Evolutionary conservation across 345 rosid species (phyloP), one percentile per base, ranked within the genome.

Genomic region (Moricandia arvensis): DNA sequence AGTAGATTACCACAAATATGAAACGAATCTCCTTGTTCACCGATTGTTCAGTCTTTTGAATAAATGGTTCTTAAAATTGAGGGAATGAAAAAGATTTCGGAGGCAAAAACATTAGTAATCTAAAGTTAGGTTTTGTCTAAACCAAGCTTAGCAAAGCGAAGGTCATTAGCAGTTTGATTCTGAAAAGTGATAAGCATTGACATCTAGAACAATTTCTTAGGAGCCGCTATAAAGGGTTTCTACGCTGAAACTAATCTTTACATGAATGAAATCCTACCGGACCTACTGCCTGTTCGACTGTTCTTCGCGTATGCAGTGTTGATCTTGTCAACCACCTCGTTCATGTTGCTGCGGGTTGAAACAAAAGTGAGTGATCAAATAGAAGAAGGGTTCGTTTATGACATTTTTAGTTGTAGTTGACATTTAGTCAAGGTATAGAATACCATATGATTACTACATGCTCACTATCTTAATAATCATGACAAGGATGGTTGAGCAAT

Each of bases 251-350:
- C 45, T 51, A 68, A 68, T 53, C 64, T 65, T 90, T 79, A 88
- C 74, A 94, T 88, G 64, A 88, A 90, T 27, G 86, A 82, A 8
- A 88, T 82, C 80, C 93, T 87, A 33, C 97, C 93, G 59, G 24
- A 21, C 97, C 17, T 13, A 1, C 17, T 3, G 53, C 53, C 92
- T 81, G 93, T 82, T 79, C 93, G 89, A 77, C 83, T 85, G 45
- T 86, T 87, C 88, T 86, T 87, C 54, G 89, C 93, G 27, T 87
- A 94, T 27, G 95, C 95, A 16, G 86, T 90, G 86, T 90, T 90
- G 88, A 91, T 87, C 80, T 94, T 94, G 81, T 94, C 97, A 8
- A 90, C 91, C 59, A 91, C 80, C 85, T 90, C 96, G 41, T 91
- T 94, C 98, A 91, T 89, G 71, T 91, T 87, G 83, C 97, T 94